Evolutionary conservation across 164 flowering plant genomes (phyloP).

Genomic region (Platanus orientalis): DNA sequence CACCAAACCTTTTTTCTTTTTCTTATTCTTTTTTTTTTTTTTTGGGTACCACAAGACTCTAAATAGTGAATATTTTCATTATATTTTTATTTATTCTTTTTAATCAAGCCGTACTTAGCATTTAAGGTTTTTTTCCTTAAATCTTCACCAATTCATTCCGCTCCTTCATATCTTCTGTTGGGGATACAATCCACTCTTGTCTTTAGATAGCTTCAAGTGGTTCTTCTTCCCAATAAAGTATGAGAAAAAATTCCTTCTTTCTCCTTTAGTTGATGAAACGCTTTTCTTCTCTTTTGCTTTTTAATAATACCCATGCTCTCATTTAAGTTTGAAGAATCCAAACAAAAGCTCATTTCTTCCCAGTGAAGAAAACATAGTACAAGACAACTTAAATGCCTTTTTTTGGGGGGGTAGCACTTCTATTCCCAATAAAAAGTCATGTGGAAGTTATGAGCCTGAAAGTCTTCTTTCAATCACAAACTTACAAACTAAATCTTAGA

Average conservation of each 20-base stretch:
- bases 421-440: background rate
- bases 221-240: slow-evolving; percentile 28
- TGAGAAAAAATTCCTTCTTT: background rate
- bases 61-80: too few relatives aligned
- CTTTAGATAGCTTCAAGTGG: background rate
- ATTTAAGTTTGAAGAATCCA: slow-evolving; percentile 24
- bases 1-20: too few relatives aligned
- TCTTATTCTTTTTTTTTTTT: too few relatives aligned
- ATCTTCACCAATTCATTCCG: too few relatives aligned
- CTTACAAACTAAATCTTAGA: background rate
- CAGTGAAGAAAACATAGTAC: slow-evolving; percentile 18
- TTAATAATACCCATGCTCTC: slow-evolving; percentile 9
- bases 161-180: background rate
- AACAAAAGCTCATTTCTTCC: slow-evolving; percentile 21
- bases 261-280: slow-evolving; percentile 10
- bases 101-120: too few relatives aligned
- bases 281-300: slow-evolving; percentile 14
- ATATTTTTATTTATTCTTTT: too few relatives aligned
- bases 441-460: too few relatives aligned
- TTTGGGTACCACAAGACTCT: too few relatives aligned
- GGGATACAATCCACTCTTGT: too few relatives aligned
- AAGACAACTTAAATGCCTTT: slow-evolving; percentile 26
- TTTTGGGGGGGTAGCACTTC: too few relatives aligned
- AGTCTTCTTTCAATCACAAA: background rate
- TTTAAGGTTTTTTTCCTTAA: too few relatives aligned